These are phyloP conservation scores for Cyclotella kingstonii DNA, from an alignment of 108 stramenopile species.

Conservation along the genomic window DNA sequence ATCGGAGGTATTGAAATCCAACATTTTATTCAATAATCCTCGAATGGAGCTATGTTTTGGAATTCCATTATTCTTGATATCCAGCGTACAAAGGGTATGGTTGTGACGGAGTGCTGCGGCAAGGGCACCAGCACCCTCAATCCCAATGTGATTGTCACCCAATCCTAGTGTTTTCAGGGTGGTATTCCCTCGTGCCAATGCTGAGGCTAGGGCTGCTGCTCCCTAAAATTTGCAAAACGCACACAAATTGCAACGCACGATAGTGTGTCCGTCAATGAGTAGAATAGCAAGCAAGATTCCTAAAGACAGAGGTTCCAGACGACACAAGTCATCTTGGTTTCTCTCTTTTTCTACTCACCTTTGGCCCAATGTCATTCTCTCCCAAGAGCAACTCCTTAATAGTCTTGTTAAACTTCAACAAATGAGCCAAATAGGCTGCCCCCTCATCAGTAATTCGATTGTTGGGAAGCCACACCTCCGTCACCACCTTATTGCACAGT, in stretches of 20 bases:
- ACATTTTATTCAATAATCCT: conserved; percentile 33
- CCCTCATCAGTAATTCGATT: conserved; percentile 42
- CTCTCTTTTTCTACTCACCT: neutral
- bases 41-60: conserved; percentile 32
- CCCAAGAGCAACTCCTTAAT: conserved; percentile 42
- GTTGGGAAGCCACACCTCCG: conserved; percentile 40
- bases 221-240: too few species aligned
- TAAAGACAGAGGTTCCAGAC: neutral
- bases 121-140: conserved; percentile 37
- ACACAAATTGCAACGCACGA: too few species aligned
- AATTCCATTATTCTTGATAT: conserved; percentile 42
- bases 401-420: conserved; percentile 33
- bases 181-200: conserved; percentile 28
- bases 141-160: conserved; percentile 40
- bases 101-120: conserved; percentile 47
- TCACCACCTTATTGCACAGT: conserved; percentile 33
- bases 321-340: too few species aligned
- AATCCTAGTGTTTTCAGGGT: conserved; percentile 35
- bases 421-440: conserved; percentile 33
- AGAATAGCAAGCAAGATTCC: neutral
- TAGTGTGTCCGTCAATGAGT: too few species aligned
- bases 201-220: conserved; percentile 29
- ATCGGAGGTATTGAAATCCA: conserved; percentile 41
- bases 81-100: conserved; percentile 27
- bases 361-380: conserved; percentile 40